These are phyloP conservation scores for Endocalyx cinctus DNA, from an alignment of 2,329 filamentous ascomycete genomes.

Conservation along the genomic window DNA sequence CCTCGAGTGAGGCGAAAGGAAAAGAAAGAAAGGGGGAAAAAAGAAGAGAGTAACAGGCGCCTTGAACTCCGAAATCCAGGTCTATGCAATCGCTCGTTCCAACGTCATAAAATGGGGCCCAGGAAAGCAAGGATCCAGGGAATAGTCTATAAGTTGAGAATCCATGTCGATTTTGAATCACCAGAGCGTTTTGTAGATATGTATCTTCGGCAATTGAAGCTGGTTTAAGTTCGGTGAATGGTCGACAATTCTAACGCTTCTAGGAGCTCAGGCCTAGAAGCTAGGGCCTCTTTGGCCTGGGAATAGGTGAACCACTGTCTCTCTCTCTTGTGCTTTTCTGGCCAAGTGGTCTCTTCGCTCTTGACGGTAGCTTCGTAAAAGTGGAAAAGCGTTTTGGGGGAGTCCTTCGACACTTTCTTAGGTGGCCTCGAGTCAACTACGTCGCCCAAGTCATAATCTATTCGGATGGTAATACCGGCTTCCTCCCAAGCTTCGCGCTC, in stretches of 20 bases:
- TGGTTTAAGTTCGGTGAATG: too few species aligned
- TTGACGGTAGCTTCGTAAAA: constrained; percentile 88
- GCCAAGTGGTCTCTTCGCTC: constrained; percentile 83
- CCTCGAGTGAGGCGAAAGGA: too few species aligned
- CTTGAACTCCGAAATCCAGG: constrained; percentile 25
- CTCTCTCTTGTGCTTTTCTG: constrained; percentile 86
- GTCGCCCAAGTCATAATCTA: constrained; percentile 79
- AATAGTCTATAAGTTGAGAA: too few species aligned
- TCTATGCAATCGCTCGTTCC: constrained; percentile 26
- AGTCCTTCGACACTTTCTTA: constrained; percentile 63
- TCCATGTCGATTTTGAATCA: too few species aligned
- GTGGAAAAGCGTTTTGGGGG: constrained; percentile 62
- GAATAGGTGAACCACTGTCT: constrained; percentile 85
- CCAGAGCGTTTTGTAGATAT: neutral
- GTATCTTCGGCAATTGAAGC: too few species aligned
- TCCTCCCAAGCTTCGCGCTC: constrained; percentile 96
- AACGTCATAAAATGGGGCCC: constrained; percentile 12
- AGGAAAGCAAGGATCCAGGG: too few species aligned
- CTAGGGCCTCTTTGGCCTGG: constrained; percentile 74
- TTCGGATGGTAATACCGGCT: constrained; percentile 81
- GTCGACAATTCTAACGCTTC: constrained; percentile 82
- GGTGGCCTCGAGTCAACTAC: constrained; percentile 81
- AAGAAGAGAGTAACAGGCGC: constrained; percentile 16
- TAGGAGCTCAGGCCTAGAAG: constrained; percentile 76
- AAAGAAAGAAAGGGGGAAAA: too few species aligned